These are phyloP conservation scores for Lantana camara DNA, from an alignment of 257 asterid genomes.

Conservation along the genomic window DNA sequence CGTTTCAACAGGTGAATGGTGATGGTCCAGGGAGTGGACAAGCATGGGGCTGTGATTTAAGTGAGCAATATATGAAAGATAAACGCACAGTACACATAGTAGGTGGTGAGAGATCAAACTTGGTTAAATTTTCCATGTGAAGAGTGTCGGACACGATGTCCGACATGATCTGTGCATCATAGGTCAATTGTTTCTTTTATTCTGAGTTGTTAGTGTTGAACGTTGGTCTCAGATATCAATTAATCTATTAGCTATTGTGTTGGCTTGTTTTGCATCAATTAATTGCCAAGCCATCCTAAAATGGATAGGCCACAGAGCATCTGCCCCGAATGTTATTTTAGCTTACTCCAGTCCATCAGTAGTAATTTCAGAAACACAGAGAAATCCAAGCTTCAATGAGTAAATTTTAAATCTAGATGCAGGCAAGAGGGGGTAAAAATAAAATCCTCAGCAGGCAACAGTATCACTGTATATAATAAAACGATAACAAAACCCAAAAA, in stretches of 20 bases:
- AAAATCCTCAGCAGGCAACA: too few relatives aligned
- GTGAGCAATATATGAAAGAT: slow-evolving; percentile 92
- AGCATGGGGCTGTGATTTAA: slow-evolving; percentile 97
- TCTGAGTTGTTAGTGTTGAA: not conserved
- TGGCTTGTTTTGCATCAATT: not conserved
- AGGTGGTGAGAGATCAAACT: not conserved
- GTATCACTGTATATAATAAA: too few relatives aligned
- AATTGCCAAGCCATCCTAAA: not conserved
- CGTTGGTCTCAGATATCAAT: not conserved
- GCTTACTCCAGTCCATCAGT: not conserved
- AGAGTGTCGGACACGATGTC: too few relatives aligned
- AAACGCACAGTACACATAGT: slow-evolving; percentile 81
- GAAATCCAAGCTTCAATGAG: not conserved
- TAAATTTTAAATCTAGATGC: not conserved
- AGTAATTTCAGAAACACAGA: not conserved
- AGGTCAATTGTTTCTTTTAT: not conserved
- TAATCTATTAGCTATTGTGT: not conserved
- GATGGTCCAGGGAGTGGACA: slow-evolving; percentile 78
- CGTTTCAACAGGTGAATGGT: slow-evolving; percentile 52
- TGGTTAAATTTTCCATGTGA: too few relatives aligned
- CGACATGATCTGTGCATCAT: too few relatives aligned
- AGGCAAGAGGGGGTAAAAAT: not conserved
- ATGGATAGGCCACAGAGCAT: not conserved
- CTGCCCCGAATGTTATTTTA: too few relatives aligned
- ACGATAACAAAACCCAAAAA: too few relatives aligned